Evolutionary conservation across 345 rosid genomes (phyloP), one percentile per base, ranked within the genome.

Genomic region (Eucalyptus microcorys): DNA sequence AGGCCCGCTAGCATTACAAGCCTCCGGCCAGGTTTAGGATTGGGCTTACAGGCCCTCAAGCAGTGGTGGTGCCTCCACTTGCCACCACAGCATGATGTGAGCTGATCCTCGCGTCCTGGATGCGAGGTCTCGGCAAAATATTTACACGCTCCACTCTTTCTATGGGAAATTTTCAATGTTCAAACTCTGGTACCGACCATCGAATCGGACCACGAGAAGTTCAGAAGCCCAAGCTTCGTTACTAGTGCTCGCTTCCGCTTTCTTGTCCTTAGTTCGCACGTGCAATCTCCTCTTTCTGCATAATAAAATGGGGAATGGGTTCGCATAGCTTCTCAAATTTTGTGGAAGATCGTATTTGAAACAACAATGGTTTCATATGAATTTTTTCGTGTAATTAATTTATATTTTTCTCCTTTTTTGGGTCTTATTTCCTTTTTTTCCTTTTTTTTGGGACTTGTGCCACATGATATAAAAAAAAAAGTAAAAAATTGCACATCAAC

Each of bases 1-100:
- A 59, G 66, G 32, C 7, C n/a, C 32, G 0, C 7, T 59, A 27
- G 66, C 32, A 32, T 12, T 59, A 1, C n/a, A 5, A 26, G 66
- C 15, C 14, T 26, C 2, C 6, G 4, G 2, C 15, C 1, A 27
- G 7, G 66, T 0, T 1, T 26, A 59, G 66, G 7, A 0, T 55
- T 27, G 32, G 66, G 15, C 66, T 59, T 59, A 6, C 14, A 59
- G 32, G 66, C 15, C n/a, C 66, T 59, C 14, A 27, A 27, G 32
- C 15, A 59, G 32, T 59, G 66, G 66, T 2, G 66, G 15, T 10
- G 66, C 14, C 66, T 57, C 66, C 66, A 57, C 66, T 57, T 12
- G 14, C 66, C 15, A 27, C n/a, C n/a, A 57, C 0, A 59, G 32
- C 66, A 59, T 59, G 66, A 59, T 26, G 64, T 0, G 3, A 59